Base-by-base conservation (phyloP, 2,329 filamentous ascomycete genomes). In the Zasmidium cellare region DNA sequence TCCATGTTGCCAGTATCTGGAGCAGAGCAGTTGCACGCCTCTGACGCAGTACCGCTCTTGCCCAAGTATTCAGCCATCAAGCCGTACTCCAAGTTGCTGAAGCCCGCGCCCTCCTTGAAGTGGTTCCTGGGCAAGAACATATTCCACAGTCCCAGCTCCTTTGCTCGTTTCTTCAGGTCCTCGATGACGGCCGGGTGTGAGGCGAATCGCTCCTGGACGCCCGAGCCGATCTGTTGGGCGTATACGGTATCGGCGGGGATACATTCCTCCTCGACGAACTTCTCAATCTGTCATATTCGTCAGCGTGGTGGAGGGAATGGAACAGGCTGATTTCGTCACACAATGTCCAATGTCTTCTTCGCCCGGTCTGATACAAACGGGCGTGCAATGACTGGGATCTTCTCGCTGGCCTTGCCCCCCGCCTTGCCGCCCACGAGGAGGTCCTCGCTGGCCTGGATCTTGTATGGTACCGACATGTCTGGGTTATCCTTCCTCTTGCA, bases 51-150 rank as follows among this genome's bases (percentile, higher is more conserved):
- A 72, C 84, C 82, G 66, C 90, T 96, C 79, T 91, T 93, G 64
- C 94, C 94, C 67, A 97, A 81, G 79, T 91, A 90, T 79, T 99
- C 94, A 18, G 94, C 94, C 92, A 97, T 99, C 69, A 99, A 80
- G 12, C 92, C 94, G 73, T 99, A 99, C 78, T 99, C 94, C 62
- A 99, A 81, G 77, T 97, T 99, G 59, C 87, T 91, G 79, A 91
- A 97, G 31, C 94, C 94, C 22, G 93, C 92, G 1, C 92, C 96
- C 79, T 97, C 91, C 75, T 89, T 91, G 83, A 97, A 97, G 78
- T 97, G 92, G 69, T 88, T 92, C 80, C 90, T 93, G 64, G 94
- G 91, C 67, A 99, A 78, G 82, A 99, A 99, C 88, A 99, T 89
- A 78, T 99, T 99, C 94, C 94, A 99, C 47, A 99, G 82, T 1